Evolutionary conservation across 1,139 yeast genomes (phyloP).

Genomic region (Trichomonascaceae sp.): DNA sequence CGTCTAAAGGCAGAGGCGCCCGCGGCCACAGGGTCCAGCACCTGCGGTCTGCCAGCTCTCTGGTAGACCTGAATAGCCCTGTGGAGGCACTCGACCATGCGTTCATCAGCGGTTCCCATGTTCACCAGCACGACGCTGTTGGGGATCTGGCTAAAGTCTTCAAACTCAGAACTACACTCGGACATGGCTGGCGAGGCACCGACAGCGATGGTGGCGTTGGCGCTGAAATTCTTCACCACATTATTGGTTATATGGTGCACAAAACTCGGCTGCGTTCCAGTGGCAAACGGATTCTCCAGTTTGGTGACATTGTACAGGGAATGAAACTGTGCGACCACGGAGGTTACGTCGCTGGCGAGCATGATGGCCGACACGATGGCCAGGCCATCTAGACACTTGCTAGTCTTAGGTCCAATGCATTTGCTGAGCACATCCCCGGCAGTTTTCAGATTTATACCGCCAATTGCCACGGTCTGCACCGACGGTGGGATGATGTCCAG

Average conservation of each 20-base stretch:
- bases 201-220: slow-evolving; percentile 74
- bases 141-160: slow-evolving; percentile 47
- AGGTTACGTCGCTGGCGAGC: slow-evolving; percentile 45
- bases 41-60: slow-evolving; percentile 42
- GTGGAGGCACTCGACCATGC: slow-evolving; percentile 32
- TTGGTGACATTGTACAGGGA: slow-evolving; percentile 11
- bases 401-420: slow-evolving; percentile 37
- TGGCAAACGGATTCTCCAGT: background rate
- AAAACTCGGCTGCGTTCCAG: slow-evolving; percentile 17
- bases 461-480: slow-evolving; percentile 61
- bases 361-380: slow-evolving; percentile 82
- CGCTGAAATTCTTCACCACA: slow-evolving; percentile 83
- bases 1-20: slow-evolving; percentile 63
- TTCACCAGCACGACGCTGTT: slow-evolving; percentile 50
- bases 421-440: slow-evolving; percentile 41
- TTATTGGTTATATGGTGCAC: slow-evolving; percentile 82
- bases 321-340: slow-evolving; percentile 38
- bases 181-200: slow-evolving; percentile 93
- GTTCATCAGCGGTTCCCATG: slow-evolving; percentile 56
- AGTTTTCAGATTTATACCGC: slow-evolving; percentile 67
- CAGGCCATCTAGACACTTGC: slow-evolving; percentile 45
- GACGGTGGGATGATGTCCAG: slow-evolving; percentile 34
- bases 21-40: slow-evolving; percentile 87
- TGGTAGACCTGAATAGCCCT: slow-evolving; percentile 52
- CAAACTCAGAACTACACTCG: slow-evolving; percentile 57